Evolutionary conservation across 2,329 filamentous ascomycete species (phyloP).

Genomic region (Cladophialophora psammophila): DNA sequence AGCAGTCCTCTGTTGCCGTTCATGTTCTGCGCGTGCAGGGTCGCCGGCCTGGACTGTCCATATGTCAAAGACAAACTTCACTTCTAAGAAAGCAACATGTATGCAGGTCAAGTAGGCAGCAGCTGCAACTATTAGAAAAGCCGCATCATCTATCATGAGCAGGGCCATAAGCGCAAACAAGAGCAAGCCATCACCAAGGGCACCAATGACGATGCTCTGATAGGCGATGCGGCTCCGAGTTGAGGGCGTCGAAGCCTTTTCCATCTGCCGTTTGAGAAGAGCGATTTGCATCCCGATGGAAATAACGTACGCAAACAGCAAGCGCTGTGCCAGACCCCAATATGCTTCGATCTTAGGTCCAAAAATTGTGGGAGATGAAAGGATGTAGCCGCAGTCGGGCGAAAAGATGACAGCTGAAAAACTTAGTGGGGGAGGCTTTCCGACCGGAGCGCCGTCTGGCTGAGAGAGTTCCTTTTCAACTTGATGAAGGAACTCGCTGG

Average conservation of each 20-base stretch:
- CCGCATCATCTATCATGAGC: slow-evolving; percentile 62
- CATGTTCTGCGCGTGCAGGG: slow-evolving; percentile 56
- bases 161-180: slow-evolving; percentile 62
- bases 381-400: slow-evolving; percentile 70
- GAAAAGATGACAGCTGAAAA: slow-evolving; percentile 70
- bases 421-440: slow-evolving; percentile 58
- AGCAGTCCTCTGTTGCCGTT: slow-evolving; percentile 41
- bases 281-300: slow-evolving; percentile 62
- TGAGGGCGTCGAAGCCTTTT: slow-evolving; percentile 69
- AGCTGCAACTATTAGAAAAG: slow-evolving; percentile 63
- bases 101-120: slow-evolving; percentile 67
- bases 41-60: slow-evolving; percentile 66
- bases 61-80: slow-evolving; percentile 72
- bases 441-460: slow-evolving; percentile 64
- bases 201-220: slow-evolving; percentile 68
- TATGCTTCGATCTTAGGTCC: slow-evolving; percentile 67
- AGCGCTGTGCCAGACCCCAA: slow-evolving; percentile 48
- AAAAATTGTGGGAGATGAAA: slow-evolving; percentile 60
- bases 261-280: slow-evolving; percentile 67
- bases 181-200: slow-evolving; percentile 67
- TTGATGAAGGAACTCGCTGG: slow-evolving; percentile 52
- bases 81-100: slow-evolving; percentile 67
- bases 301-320: slow-evolving; percentile 61
- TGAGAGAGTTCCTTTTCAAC: slow-evolving; percentile 67
- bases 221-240: slow-evolving; percentile 70